phyloP scores from a whole-genome alignment of 139 green algal species.

The Marvania coccoides region DNA sequence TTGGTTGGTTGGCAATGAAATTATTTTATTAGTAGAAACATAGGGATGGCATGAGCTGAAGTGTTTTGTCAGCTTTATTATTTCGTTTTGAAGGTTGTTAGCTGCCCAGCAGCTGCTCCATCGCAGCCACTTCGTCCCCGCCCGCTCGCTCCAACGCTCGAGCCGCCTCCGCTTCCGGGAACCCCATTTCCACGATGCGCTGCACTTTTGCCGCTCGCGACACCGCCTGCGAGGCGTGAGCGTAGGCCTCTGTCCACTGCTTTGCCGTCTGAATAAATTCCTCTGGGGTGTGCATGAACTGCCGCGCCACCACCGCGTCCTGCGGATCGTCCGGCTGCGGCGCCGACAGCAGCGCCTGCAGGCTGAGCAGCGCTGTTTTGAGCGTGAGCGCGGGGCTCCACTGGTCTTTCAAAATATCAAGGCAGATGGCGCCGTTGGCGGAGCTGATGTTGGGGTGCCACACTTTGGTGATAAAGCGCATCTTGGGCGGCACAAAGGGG shows the following conservation, averaged over 20 bases:
- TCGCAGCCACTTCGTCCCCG: constrained; percentile 67
- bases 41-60: not conserved
- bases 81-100: no score
- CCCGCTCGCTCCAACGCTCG: constrained; percentile 42
- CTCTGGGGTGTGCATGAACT: constrained; percentile 65
- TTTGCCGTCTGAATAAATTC: constrained; percentile 62
- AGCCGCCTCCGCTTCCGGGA: constrained; percentile 35
- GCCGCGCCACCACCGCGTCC: constrained; percentile 90
- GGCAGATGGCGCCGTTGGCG: constrained; percentile 87
- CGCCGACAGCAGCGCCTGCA: constrained; percentile 89
- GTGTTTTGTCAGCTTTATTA: no score
- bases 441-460: constrained; percentile 98
- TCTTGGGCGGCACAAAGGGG: constrained; percentile 97
- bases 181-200: constrained; percentile 79
- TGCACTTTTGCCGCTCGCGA: constrained; percentile 33
- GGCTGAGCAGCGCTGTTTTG: constrained; percentile 91
- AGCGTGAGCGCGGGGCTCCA: constrained; percentile 94
- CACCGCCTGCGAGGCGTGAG: constrained; percentile 16
- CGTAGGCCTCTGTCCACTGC: constrained; percentile 46
- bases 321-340: constrained; percentile 92
- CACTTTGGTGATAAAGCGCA: constrained; percentile 94
- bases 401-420: constrained; percentile 98
- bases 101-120: constrained; percentile 62
- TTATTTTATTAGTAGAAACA: no score
- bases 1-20: no score